phyloP scores from a whole-genome alignment of 73 alveolate species.

The Paramecium pentaurelia region DNA sequence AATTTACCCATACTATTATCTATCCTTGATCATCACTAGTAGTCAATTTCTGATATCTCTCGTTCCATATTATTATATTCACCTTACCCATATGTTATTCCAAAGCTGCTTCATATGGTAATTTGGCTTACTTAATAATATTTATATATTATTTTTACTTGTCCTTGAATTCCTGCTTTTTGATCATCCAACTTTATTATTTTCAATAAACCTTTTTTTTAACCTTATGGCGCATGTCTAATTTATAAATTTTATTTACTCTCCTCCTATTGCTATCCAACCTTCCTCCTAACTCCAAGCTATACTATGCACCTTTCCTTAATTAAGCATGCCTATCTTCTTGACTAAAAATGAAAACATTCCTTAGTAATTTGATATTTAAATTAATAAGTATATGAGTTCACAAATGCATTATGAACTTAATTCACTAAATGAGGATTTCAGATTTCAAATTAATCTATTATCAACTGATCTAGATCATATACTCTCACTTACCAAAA shows the following conservation, averaged over 20 bases:
- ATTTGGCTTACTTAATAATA: constrained; percentile 2
- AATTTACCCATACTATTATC: constrained; percentile 92
- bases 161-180: constrained; percentile 38
- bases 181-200: constrained; percentile 74
- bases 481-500: background rate
- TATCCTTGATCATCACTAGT: constrained; percentile 95
- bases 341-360: constrained; percentile 57
- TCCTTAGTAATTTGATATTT: background rate
- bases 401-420: background rate
- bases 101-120: constrained; percentile 40
- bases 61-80: constrained; percentile 85
- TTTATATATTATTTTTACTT: background rate
- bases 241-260: background rate
- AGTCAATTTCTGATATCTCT: constrained; percentile 86
- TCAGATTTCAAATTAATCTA: background rate
- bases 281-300: constrained; percentile 88
- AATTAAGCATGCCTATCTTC: constrained; percentile 78
- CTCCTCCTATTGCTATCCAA: constrained; percentile 86
- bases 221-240: constrained; percentile 44
- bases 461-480: background rate
- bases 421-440: background rate
- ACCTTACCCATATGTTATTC: constrained; percentile 71
- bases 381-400: background rate
- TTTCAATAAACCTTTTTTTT: constrained; percentile 72
- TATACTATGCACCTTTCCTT: constrained; percentile 57